A percentile compares a stretch with the other conserved stretches of the same genome.
These are phyloP conservation scores for Trichoderma asperelloides DNA, from an alignment of 495 filamentous ascomycete genomes.

Conservation along the genomic window DNA sequence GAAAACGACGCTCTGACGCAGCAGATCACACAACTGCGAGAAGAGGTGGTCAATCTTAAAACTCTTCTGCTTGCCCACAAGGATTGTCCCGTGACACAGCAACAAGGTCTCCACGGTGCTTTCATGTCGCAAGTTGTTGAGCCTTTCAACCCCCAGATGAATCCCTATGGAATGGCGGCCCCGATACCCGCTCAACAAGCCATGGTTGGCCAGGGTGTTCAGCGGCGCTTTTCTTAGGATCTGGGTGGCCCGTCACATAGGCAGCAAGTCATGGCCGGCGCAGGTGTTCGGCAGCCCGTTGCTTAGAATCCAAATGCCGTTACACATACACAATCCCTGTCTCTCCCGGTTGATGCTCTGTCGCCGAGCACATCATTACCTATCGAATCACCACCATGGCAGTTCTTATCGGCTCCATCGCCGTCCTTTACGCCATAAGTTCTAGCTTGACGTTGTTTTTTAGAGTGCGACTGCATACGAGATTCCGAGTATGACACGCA, in stretches of 20 bases:
- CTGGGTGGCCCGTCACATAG: neutral
- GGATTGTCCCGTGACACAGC: slow-evolving; percentile 87
- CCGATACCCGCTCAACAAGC: slow-evolving; percentile 45
- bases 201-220: slow-evolving; percentile 45
- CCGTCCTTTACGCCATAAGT: no score
- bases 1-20: slow-evolving; percentile 85
- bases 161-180: slow-evolving; percentile 62
- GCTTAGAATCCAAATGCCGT: no score
- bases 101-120: slow-evolving; percentile 66
- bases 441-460: no score
- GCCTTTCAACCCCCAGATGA: slow-evolving; percentile 49
- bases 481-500: no score
- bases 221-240: slow-evolving; percentile 42
- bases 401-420: no score
- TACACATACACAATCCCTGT: no score
- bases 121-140: slow-evolving; percentile 50
- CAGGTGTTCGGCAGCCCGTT: no score
- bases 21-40: slow-evolving; percentile 74
- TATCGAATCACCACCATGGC: no score
- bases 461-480: no score
- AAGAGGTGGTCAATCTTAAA: slow-evolving; percentile 94
- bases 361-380: no score
- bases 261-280: neutral
- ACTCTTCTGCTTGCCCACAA: slow-evolving; percentile 90
- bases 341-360: no score